Evolutionary conservation across 257 asterid genomes (phyloP).

Genomic region (Paraleonurus japonicus): DNA sequence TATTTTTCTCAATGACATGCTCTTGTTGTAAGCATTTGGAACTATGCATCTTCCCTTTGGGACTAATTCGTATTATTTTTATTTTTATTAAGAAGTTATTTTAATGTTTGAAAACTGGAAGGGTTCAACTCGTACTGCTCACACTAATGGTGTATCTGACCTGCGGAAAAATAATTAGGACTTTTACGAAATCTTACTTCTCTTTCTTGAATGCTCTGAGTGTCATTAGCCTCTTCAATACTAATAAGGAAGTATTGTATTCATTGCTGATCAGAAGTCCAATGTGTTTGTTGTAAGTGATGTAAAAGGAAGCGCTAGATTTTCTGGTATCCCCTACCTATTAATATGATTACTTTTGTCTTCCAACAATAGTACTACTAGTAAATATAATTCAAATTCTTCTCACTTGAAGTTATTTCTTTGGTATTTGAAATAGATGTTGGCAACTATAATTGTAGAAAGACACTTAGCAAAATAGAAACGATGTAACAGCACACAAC

Average conservation of each 20-base stretch:
- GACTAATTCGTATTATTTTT: not conserved
- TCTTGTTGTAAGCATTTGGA: not conserved
- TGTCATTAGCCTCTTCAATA: constrained; percentile 37
- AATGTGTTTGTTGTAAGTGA: constrained; percentile 28
- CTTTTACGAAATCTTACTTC: constrained; percentile 27
- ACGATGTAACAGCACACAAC: not conserved
- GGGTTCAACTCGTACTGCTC: constrained; percentile 18
- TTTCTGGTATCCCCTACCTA: constrained; percentile 22
- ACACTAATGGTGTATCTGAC: constrained; percentile 17
- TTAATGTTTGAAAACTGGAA: not conserved
- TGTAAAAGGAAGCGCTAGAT: constrained; percentile 30
- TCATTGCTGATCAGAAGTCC: constrained; percentile 17
- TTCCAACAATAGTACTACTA: not conserved
- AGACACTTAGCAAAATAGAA: not conserved
- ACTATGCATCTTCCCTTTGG: not conserved
- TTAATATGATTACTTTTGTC: not conserved
- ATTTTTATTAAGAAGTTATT: not conserved
- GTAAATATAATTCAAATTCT: not conserved
- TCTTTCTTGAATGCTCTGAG: constrained; percentile 39
- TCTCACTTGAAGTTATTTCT: not conserved
- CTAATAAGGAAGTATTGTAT: not conserved
- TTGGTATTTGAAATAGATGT: not conserved
- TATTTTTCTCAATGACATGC: not conserved
- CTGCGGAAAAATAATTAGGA: constrained; percentile 14
- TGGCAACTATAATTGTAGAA: not conserved